Conservation (phyloP, 768 basidiomycete genomes). For the Hygrocybe coccinea region DNA sequence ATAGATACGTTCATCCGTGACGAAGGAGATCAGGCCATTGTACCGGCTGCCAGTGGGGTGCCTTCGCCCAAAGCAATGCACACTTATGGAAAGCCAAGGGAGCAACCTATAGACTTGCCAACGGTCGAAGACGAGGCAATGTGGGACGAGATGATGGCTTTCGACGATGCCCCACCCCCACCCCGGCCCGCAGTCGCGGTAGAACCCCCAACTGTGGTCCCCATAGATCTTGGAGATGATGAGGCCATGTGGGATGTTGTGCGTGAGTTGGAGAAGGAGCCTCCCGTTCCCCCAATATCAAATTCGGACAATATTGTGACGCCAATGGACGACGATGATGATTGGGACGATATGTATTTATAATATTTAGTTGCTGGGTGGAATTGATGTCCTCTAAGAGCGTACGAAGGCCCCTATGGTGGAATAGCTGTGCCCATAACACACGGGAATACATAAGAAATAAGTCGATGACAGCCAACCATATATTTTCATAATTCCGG, state of each 20-base stretch:
- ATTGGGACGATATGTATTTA: constrained; percentile 65
- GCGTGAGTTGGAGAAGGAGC: constrained; percentile 43
- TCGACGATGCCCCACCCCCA: neutral
- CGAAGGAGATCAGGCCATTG: constrained; percentile 35
- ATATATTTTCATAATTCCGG: no score
- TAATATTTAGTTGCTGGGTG: constrained; percentile 14
- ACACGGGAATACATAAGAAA: no score
- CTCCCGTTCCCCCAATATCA: constrained; percentile 7
- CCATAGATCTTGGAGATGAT: constrained; percentile 36
- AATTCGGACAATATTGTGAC: constrained; percentile 4
- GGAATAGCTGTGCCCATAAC: no score
- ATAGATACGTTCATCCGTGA: constrained; percentile 48
- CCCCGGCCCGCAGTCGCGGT: neutral
- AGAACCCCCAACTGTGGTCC: neutral
- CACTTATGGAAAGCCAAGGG: constrained; percentile 2
- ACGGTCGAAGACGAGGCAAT: constrained; percentile 50
- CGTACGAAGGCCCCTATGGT: no score
- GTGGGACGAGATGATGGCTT: constrained; percentile 46
- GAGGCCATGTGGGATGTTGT: constrained; percentile 73
- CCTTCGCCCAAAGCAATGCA: neutral
- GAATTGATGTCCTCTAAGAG: neutral
- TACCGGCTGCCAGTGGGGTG: neutral
- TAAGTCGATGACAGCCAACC: no score
- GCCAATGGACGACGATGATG: constrained; percentile 46
- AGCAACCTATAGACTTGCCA: constrained; percentile 4